Evolutionary conservation across 2,329 filamentous ascomycete species (phyloP), one percentile per base, ranked within the genome.

Genomic region (Calonectria pauciramosa): DNA sequence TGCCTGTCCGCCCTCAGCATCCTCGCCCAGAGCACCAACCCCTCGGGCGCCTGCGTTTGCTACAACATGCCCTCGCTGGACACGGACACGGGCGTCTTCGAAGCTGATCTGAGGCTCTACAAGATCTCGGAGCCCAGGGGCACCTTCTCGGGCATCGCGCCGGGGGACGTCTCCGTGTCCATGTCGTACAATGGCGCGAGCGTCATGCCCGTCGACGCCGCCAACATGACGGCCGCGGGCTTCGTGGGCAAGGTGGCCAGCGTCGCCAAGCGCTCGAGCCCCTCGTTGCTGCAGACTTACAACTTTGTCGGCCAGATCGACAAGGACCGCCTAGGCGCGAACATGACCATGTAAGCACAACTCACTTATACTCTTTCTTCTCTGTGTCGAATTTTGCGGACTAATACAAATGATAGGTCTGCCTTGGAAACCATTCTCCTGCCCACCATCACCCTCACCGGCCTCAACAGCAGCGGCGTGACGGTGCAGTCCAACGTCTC

Each of bases 1-100:
- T 97, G 95, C 84, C 86, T 85, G 56, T 80, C 85, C 28, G 88
- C 90, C 11, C 87, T 97, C 23, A 83, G 84, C 3, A 82, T 85
- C 32, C 87, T 95, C 64, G 86, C 87, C 18, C 86, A 89, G 74
- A 90, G 92, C 52, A 90, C 90, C 30, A 96, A 96, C 78, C 94
- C 94, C 7, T 93, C 94, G 13, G 95, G 95, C 66, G 91, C 95
- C 63, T 93, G 93, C 73, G 91, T 95, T 63, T 97, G 95, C 89
- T 97, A 96, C 87, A 97, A 97, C 83, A 85, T 97, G 30, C 92
- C 93, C 0, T 91, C 91, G 49, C 89, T 95, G 72, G 90, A 96
- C 85, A 91, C 90, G 79, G 84, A 84, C 6, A 92, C 90, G 0
- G 94, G 94, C 36, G 87, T 92, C 20, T 97, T 97, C 82, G 91